Evolutionary conservation across 2,329 filamentous ascomycete species (phyloP).

Genomic region (Aureobasidium sp.): DNA sequence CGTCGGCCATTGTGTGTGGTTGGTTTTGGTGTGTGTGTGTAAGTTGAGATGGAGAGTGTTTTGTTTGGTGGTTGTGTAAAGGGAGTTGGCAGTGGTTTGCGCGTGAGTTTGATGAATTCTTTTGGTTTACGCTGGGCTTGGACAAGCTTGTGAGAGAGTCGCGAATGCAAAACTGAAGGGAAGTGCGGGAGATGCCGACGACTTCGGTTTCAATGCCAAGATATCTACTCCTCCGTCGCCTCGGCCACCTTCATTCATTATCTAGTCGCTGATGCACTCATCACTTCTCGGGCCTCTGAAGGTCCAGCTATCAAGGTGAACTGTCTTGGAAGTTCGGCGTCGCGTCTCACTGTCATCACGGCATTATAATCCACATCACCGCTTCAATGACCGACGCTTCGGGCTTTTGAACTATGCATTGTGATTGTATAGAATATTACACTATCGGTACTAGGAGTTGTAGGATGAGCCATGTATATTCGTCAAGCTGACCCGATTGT

Average conservation of each 20-base stretch:
- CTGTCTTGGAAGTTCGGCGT: no score
- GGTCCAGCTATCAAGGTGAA: background rate
- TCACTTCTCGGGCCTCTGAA: background rate
- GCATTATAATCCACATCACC: no score
- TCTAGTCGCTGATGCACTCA: no score
- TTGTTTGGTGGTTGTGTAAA: no score
- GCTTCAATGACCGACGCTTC: no score
- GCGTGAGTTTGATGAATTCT: slow-evolving; percentile 1
- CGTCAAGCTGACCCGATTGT: background rate
- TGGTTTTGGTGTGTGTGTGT: background rate
- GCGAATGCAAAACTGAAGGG: background rate
- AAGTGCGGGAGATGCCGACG: background rate
- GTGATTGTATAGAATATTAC: slow-evolving; percentile 2
- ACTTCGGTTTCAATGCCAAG: background rate
- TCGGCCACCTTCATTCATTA: background rate
- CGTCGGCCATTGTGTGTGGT: slow-evolving; percentile 74
- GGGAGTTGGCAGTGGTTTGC: no score
- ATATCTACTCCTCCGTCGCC: background rate
- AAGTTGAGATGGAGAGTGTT: background rate
- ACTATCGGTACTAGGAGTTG: background rate
- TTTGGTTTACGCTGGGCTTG: background rate
- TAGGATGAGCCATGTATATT: background rate
- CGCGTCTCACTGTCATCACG: no score
- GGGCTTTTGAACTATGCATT: no score
- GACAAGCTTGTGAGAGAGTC: no score